Base-by-base conservation (phyloP, 148 eudicot species). In the Cornus controversa region DNA sequence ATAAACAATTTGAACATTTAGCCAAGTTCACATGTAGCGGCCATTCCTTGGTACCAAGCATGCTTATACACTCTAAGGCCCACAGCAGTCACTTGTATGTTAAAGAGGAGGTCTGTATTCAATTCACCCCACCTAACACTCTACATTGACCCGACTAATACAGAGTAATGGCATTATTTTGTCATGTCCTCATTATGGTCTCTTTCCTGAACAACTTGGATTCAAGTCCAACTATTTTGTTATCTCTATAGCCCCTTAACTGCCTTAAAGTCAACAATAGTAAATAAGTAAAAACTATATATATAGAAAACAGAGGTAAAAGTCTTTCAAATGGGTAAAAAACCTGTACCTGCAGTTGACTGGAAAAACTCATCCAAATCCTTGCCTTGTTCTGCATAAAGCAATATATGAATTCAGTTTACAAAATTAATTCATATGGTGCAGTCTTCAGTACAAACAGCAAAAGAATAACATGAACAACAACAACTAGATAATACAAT, bases 291-390 rank as follows among this genome's bases (percentile, higher is more conserved):
- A 74, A 11, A 27, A 66, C 8, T n/a, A 8, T 26, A 31, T 40
- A 23, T 25, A 1, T 13, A 18, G 67, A 29, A 65, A 65, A 70
- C 27, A 31, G 62, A 85, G 27, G 34, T 11, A 24, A 5, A 53
- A 40, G 45, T 27, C 29, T 2, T 25, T 14, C 37, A 75, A 6
- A 73, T 57, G 16, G 60, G 45, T 63, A 27, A 42, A 71, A 74
- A 77, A 66, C 63, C 50, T 53, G 5, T 85, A 96, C 99, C 99
- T 72, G 93, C 93, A 37, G 99, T 96, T 71, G 99, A 96, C 86
- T 86, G 89, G 69, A 96, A 96, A 83, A 96, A 96, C 80, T 96
- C 99, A 23, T 96, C 97, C 84, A 96, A 84, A 81, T 93, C 90
- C 84, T 90, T 93, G 31, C 94, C 98, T 86, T 96, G 98, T 50